phyloP scores from a whole-genome alignment of 805 yeast genomes.

The Candida nemodendra region DNA sequence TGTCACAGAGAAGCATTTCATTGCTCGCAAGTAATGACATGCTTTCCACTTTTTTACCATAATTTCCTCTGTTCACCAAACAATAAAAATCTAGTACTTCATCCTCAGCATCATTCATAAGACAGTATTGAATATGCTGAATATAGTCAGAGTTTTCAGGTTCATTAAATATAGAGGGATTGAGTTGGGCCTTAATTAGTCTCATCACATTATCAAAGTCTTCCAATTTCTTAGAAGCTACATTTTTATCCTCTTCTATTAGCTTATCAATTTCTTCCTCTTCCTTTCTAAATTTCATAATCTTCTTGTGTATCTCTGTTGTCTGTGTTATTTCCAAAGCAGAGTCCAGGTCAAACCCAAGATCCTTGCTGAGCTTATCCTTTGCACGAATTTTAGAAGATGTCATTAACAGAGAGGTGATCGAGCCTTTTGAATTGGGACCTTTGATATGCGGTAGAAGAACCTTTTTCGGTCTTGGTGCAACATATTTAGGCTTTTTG shows the following conservation, averaged over 20 bases:
- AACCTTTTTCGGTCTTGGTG: conserved; percentile 1
- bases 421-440: conserved; percentile 2
- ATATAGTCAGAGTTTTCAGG: conserved; percentile 12
- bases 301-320: conserved; percentile 11
- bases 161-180: conserved; percentile 5
- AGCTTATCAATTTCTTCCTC: conserved; percentile 21
- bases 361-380: conserved; percentile 13
- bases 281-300: conserved; percentile 10
- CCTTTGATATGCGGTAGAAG: background rate
- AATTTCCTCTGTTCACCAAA: conserved; percentile 9
- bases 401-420: conserved; percentile 6
- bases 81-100: conserved; percentile 16
- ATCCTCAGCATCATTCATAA: conserved; percentile 10
- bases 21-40: conserved; percentile 1
- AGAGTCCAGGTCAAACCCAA: conserved; percentile 19
- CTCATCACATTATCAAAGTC: conserved; percentile 6
- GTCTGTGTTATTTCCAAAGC: conserved; percentile 13
- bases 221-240: conserved; percentile 4
- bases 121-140: conserved; percentile 8
- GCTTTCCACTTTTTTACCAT: conserved; percentile 1
- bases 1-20: conserved; percentile 3
- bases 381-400: conserved; percentile 7
- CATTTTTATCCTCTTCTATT: conserved; percentile 12
- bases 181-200: conserved; percentile 7
- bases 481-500: conserved; percentile 2